Conservation (phyloP, 139 green algal species). For the Pedinophyceae sp. region DNA sequence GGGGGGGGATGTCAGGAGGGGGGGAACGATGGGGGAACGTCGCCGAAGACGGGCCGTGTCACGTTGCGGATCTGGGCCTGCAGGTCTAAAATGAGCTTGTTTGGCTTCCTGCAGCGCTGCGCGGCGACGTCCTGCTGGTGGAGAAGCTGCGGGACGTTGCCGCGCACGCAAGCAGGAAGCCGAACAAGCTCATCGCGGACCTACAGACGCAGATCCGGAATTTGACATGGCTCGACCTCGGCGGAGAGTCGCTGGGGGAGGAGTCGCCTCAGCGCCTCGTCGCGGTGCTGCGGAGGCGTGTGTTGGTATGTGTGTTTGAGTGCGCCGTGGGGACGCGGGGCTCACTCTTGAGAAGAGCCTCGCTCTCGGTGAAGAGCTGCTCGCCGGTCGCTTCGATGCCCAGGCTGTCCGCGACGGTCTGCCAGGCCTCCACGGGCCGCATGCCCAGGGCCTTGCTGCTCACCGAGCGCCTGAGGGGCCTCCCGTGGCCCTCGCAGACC, state of each 20-base stretch:
- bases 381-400: constrained; percentile 19
- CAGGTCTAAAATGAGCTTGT: background rate
- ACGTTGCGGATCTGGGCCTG: background rate
- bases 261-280: too few relatives aligned
- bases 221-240: background rate
- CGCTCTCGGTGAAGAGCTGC: constrained; percentile 42
- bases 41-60: background rate
- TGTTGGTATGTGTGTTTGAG: background rate
- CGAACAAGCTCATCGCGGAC: constrained; percentile 4
- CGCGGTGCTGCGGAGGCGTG: background rate
- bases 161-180: too few relatives aligned
- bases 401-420: constrained; percentile 25
- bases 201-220: constrained; percentile 15
- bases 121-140: background rate
- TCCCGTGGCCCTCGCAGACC: constrained; percentile 33
- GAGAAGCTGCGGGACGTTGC: background rate
- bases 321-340: background rate
- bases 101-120: background rate
- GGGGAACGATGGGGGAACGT: background rate
- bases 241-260: background rate
- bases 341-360: constrained; percentile 15
- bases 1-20: too few relatives aligned
- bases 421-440: constrained; percentile 55
- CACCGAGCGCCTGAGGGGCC: constrained; percentile 23
- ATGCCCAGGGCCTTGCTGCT: constrained; percentile 27